Percentiles rank a stretch among this genome's conserved stretches.
These are phyloP conservation scores for Cyclocybe cylindracea DNA, from an alignment of 768 basidiomycete species.

Conservation along the genomic window DNA sequence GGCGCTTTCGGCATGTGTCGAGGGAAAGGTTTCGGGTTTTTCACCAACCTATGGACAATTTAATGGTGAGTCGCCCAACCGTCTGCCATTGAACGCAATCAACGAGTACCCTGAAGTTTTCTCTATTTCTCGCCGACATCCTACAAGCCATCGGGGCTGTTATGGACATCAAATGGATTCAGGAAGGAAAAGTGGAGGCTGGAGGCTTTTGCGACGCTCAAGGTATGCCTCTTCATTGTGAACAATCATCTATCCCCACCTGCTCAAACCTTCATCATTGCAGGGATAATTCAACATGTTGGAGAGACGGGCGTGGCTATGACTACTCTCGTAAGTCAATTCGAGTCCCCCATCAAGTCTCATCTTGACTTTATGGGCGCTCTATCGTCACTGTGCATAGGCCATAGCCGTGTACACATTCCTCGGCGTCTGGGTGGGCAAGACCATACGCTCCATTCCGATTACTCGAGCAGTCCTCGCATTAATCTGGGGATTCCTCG, in stretches of 20 bases:
- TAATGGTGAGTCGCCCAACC: conserved; percentile 31
- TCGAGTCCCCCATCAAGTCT: neutral
- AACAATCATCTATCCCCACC: neutral
- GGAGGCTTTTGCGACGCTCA: conserved; percentile 38
- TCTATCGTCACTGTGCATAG: conserved; percentile 16
- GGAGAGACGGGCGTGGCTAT: conserved; percentile 44
- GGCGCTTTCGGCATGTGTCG: conserved; percentile 20
- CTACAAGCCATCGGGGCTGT: conserved; percentile 39
- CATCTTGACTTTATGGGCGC: neutral
- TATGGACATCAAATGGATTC: conserved; percentile 37
- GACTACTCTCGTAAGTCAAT: conserved; percentile 36
- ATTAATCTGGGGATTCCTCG: conserved; percentile 35
- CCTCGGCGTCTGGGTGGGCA: conserved; percentile 36
- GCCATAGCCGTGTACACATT: conserved; percentile 43
- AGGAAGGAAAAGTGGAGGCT: conserved; percentile 29
- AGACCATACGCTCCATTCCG: conserved; percentile 22
- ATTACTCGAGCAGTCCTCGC: conserved; percentile 26
- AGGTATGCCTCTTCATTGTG: conserved; percentile 18
- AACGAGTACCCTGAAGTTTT: conserved; percentile 17
- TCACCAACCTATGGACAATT: conserved; percentile 37
- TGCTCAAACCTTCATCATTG: neutral
- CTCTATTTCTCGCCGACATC: conserved; percentile 31
- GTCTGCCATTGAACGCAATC: neutral
- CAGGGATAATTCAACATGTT: conserved; percentile 39
- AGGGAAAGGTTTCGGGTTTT: conserved; percentile 25